These are phyloP conservation scores for Filosporella fistucella DNA, from an alignment of 495 filamentous ascomycete genomes.

Conservation along the genomic window DNA sequence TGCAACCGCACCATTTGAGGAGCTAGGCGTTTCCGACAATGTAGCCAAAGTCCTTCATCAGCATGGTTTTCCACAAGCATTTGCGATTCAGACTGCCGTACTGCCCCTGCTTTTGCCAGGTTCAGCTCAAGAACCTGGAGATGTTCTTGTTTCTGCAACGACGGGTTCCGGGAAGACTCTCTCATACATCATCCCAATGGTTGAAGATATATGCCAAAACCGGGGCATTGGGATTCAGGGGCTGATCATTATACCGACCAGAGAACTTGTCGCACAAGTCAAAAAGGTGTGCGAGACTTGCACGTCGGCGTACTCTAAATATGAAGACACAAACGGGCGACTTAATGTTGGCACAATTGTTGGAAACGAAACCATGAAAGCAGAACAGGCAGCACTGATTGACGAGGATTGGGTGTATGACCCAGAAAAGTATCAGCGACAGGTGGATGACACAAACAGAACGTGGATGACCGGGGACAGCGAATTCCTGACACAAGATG, in stretches of 20 bases:
- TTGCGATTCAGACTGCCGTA: constrained; percentile 79
- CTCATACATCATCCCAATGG: constrained; percentile 81
- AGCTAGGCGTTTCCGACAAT: constrained; percentile 51
- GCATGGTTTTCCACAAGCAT: constrained; percentile 67
- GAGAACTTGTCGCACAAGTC: constrained; percentile 85
- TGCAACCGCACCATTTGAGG: constrained; percentile 53
- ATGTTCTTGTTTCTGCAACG: constrained; percentile 81
- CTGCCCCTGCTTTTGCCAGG: constrained; percentile 70
- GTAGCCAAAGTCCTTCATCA: constrained; percentile 56
- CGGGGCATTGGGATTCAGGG: constrained; percentile 61
- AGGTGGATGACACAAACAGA: constrained; percentile 19
- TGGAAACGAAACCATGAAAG: constrained; percentile 69
- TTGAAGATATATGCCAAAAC: constrained; percentile 62
- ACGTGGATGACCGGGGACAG: constrained; percentile 21
- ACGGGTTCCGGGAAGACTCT: constrained; percentile 95
- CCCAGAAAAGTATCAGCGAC: constrained; percentile 43
- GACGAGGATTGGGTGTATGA: constrained; percentile 37
- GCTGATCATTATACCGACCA: constrained; percentile 80
- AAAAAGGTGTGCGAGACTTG: constrained; percentile 67
- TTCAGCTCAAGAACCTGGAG: constrained; percentile 51
- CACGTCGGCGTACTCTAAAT: constrained; percentile 40
- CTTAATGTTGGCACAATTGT: constrained; percentile 77
- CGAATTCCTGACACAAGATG: constrained; percentile 24
- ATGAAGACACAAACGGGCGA: constrained; percentile 46
- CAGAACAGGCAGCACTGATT: constrained; percentile 56